Conservation (phyloP, 495 filamentous ascomycete genomes). For the Xylaria intraflava region DNA sequence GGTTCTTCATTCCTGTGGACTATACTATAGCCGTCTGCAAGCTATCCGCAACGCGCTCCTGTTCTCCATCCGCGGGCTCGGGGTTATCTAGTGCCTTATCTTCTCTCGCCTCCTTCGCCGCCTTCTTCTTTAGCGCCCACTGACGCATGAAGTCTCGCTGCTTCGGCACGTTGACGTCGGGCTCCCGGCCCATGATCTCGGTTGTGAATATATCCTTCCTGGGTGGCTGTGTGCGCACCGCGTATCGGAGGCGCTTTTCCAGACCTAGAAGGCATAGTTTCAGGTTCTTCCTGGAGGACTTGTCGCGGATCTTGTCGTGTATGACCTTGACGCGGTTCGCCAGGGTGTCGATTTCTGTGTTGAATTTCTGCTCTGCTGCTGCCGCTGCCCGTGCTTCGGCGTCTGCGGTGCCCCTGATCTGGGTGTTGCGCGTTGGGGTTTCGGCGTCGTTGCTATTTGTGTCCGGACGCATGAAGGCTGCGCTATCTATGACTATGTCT, state of each 20-base stretch:
- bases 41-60: not conserved
- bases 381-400: constrained; percentile 27
- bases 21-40: constrained; percentile 1
- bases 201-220: constrained; percentile 49
- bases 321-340: constrained; percentile 56
- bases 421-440: constrained; percentile 13
- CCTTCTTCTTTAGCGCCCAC: constrained; percentile 36
- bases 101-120: constrained; percentile 21
- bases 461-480: constrained; percentile 24
- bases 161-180: constrained; percentile 25
- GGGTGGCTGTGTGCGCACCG: constrained; percentile 59
- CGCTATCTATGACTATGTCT: constrained; percentile 66
- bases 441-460: not conserved
- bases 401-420: not conserved
- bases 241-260: constrained; percentile 61
- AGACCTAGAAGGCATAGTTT: constrained; percentile 67
- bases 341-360: constrained; percentile 62
- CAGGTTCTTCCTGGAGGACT: constrained; percentile 62
- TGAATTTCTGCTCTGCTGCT: constrained; percentile 48
- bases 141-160: constrained; percentile 40
- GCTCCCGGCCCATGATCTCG: constrained; percentile 22
- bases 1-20: not conserved
- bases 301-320: constrained; percentile 66
- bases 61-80: not conserved
- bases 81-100: not conserved